A percentile compares a stretch with the other conserved stretches of the same genome.
Conservation (phyloP, 805 yeast genomes). For the Komagataella kurtzmanii region DNA sequence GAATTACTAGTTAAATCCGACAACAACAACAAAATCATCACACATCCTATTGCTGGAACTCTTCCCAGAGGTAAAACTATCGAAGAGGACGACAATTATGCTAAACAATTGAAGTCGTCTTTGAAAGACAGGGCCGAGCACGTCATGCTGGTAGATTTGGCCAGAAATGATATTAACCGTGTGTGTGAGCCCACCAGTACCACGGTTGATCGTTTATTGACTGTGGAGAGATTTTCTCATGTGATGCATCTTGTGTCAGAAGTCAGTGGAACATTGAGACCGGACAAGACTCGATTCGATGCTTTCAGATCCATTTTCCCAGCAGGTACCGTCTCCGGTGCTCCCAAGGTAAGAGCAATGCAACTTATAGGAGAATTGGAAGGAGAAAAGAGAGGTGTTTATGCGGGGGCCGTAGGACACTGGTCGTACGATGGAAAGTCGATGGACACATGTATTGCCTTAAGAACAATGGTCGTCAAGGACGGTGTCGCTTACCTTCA, state of each 20-base stretch:
- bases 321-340: constrained; percentile 98
- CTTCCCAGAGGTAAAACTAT: constrained; percentile 79
- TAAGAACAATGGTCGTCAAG: constrained; percentile 92
- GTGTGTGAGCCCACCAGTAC: constrained; percentile 84
- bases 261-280: constrained; percentile 82
- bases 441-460: constrained; percentile 96
- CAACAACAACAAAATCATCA: constrained; percentile 54
- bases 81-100: constrained; percentile 83
- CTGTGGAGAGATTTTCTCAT: constrained; percentile 89
- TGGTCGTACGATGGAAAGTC: constrained; percentile 94
- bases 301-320: constrained; percentile 98
- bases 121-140: constrained; percentile 95
- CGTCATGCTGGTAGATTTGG: constrained; percentile 95
- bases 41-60: constrained; percentile 98
- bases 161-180: constrained; percentile 91
- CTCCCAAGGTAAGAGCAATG: constrained; percentile 97
- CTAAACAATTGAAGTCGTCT: constrained; percentile 58
- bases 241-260: constrained; percentile 95
- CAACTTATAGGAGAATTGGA: constrained; percentile 84
- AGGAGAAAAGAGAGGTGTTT: constrained; percentile 86
- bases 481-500: constrained; percentile 86
- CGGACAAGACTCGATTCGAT: constrained; percentile 81
- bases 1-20: constrained; percentile 84
- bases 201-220: constrained; percentile 74
- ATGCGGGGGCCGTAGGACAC: constrained; percentile 98